Conservation (phyloP, 345 rosid species). For the Eucalyptus paniculata region DNA sequence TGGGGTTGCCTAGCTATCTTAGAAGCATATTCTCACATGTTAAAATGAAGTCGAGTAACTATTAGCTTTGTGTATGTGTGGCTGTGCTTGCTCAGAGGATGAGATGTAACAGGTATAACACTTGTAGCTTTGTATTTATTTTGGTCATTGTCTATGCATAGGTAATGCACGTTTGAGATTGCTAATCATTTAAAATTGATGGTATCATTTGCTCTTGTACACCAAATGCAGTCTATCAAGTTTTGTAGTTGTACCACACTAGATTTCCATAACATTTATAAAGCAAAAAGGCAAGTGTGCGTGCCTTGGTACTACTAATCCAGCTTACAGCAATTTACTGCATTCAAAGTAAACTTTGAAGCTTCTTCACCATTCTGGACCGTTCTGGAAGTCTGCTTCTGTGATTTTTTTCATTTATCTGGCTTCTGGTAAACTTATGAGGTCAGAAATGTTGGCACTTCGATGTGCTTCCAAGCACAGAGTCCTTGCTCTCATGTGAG, state of each 20-base stretch:
- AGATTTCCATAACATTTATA: neutral
- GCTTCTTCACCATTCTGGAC: neutral
- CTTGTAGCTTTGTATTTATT: neutral
- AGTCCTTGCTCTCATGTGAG: neutral
- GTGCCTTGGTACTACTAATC: neutral
- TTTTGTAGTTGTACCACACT: neutral
- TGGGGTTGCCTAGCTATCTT: neutral
- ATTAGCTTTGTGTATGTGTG: neutral
- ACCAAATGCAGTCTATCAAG: neutral
- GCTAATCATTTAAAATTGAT: neutral
- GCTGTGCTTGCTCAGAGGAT: neutral
- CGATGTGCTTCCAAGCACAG: accelerated
- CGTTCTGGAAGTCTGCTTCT: neutral
- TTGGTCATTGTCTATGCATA: neutral
- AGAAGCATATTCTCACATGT: neutral
- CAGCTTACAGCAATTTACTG: neutral
- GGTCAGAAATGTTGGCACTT: neutral
- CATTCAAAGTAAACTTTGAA: neutral
- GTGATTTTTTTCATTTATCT: neutral
- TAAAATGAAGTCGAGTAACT: neutral
- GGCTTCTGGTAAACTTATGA: neutral
- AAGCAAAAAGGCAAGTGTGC: neutral
- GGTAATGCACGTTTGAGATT: neutral
- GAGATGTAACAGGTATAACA: neutral
- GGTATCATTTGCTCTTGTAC: neutral